A percentile compares a stretch with the other conserved stretches of the same genome.
These are phyloP conservation scores for Talaromyces islandicus DNA, from an alignment of 2,329 filamentous ascomycete genomes.

Conservation along the genomic window DNA sequence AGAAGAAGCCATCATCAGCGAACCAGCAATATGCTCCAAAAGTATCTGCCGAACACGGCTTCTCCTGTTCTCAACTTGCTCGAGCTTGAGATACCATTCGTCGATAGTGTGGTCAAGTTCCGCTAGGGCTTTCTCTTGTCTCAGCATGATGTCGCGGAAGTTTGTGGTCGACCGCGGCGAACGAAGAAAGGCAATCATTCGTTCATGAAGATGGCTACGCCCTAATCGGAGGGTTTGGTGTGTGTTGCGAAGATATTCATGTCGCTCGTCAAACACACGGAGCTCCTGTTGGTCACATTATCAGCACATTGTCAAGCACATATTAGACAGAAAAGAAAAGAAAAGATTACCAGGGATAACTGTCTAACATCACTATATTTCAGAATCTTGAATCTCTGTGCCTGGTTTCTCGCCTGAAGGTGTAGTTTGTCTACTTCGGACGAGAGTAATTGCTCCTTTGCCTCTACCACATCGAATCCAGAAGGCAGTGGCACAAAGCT, in stretches of 20 bases:
- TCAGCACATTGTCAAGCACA: not conserved
- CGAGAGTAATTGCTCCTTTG: conserved; percentile 12
- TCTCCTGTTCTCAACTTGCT: conserved; percentile 71
- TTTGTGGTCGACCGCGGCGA: conserved; percentile 66
- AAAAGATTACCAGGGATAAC: conserved; percentile 19
- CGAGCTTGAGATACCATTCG: conserved; percentile 74
- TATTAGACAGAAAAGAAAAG: not conserved
- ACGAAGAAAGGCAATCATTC: conserved; percentile 71
- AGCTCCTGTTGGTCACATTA: conserved; percentile 53
- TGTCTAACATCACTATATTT: conserved; percentile 19
- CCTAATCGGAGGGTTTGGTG: conserved; percentile 70
- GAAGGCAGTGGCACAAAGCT: conserved; percentile 12
- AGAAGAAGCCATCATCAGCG: conserved; percentile 47
- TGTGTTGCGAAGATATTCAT: conserved; percentile 70
- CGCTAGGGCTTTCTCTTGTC: conserved; percentile 71
- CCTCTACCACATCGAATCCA: conserved; percentile 16
- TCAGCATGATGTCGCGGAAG: conserved; percentile 67
- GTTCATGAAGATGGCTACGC: conserved; percentile 67
- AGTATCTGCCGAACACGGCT: conserved; percentile 72
- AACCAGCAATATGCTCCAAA: conserved; percentile 73
- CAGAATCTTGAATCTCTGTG: conserved; percentile 20
- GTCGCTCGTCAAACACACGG: conserved; percentile 67
- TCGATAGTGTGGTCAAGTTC: conserved; percentile 74
- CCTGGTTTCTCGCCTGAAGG: conserved; percentile 19
- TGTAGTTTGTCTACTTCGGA: conserved; percentile 18